Percentiles rank a stretch among this genome's conserved stretches.
These are phyloP conservation scores for Hypoxylon sp. DNA, from an alignment of 2,329 filamentous ascomycete genomes.

Conservation along the genomic window DNA sequence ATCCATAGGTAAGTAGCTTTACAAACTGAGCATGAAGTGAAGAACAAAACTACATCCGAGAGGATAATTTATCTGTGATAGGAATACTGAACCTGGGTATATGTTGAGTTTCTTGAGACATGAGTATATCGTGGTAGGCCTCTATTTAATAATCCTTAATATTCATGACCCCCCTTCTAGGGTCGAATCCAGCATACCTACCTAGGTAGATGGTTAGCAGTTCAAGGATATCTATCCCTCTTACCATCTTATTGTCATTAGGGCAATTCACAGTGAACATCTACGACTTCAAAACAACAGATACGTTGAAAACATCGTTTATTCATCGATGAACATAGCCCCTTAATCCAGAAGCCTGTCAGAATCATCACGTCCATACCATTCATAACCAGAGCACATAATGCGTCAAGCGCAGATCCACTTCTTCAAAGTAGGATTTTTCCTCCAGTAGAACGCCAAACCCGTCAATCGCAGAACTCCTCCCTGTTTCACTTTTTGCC, in stretches of 20 bases:
- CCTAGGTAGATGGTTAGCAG: too few relatives aligned
- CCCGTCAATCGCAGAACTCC: slow-evolving; percentile 20
- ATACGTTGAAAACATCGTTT: neutral
- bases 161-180: too few relatives aligned
- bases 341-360: neutral
- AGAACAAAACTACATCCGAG: too few relatives aligned
- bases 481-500: neutral
- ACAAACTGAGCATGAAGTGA: too few relatives aligned
- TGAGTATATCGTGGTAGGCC: too few relatives aligned
- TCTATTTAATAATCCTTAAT: too few relatives aligned
- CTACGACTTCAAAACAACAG: neutral
- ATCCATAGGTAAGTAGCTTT: too few relatives aligned
- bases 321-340: neutral
- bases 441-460: slow-evolving; percentile 31
- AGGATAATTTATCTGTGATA: too few relatives aligned
- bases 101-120: too few relatives aligned
- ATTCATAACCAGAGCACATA: slow-evolving; percentile 6
- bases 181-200: too few relatives aligned
- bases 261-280: neutral
- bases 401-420: neutral
- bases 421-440: slow-evolving; percentile 12
- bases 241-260: too few relatives aligned
- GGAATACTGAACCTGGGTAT: too few relatives aligned
- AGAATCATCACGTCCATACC: neutral
- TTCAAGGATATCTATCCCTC: neutral